These are phyloP conservation scores for Peterozyma toletana DNA, from an alignment of 805 yeast genomes.

Conservation along the genomic window DNA sequence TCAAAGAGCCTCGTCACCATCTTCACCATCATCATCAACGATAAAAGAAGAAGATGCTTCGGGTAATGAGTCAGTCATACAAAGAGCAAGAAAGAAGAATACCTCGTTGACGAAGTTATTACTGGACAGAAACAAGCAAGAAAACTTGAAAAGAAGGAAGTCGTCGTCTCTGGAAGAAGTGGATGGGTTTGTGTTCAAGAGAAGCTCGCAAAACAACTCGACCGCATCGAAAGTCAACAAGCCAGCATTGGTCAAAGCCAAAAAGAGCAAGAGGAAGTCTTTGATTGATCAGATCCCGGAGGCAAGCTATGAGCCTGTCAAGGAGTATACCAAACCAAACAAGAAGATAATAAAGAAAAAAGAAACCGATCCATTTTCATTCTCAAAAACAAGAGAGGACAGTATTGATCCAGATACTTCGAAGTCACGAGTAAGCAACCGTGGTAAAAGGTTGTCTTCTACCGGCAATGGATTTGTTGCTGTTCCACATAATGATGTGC, in stretches of 20 bases:
- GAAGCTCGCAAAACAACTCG: conserved; percentile 5
- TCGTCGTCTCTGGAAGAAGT: conserved; percentile 18
- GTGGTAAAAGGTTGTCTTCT: conserved; percentile 71
- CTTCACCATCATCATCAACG: too few species aligned
- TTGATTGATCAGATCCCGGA: not conserved
- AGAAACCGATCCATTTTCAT: too few species aligned
- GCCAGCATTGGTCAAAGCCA: conserved; percentile 6
- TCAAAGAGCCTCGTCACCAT: too few species aligned
- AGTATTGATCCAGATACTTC: conserved; percentile 13
- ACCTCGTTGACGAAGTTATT: conserved; percentile 1
- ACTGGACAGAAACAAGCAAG: not conserved
- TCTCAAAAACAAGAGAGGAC: too few species aligned
- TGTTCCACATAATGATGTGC: conserved; percentile 58
- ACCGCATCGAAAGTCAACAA: too few species aligned
- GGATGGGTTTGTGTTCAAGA: conserved; percentile 24
- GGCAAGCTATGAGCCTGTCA: not conserved
- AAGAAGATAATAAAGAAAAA: conserved; percentile 1
- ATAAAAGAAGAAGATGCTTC: not conserved
- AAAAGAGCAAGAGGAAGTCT: conserved; percentile 5
- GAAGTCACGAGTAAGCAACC: conserved; percentile 28
- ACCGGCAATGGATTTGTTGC: conserved; percentile 68
- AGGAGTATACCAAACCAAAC: not conserved
- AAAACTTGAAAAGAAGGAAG: conserved; percentile 1
- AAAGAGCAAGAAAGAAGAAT: not conserved
- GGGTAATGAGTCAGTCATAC: not conserved